Conservation (phyloP, 2,329 filamentous ascomycete genomes). For the Ustilaginoidea virens region DNA sequence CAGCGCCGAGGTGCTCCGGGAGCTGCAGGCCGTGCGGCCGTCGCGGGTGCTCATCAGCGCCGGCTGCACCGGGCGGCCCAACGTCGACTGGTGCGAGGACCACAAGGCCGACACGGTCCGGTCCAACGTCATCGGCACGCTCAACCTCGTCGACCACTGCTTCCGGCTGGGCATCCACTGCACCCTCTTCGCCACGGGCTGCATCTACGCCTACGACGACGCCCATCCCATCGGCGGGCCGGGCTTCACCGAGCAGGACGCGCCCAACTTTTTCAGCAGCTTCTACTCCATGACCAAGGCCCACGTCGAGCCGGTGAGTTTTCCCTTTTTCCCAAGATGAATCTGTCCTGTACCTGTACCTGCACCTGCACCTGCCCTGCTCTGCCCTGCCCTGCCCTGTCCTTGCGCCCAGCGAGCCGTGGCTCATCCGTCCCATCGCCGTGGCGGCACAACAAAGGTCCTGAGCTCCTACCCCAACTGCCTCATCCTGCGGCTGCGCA, state of each 20-base stretch:
- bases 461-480: slow-evolving; percentile 21
- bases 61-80: slow-evolving; percentile 50
- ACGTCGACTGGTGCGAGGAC: slow-evolving; percentile 59
- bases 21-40: not conserved
- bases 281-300: too few species aligned
- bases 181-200: slow-evolving; percentile 53
- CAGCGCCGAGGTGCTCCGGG: not conserved
- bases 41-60: slow-evolving; percentile 49
- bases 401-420: not conserved
- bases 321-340: too few species aligned
- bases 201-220: slow-evolving; percentile 50
- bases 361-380: too few species aligned
- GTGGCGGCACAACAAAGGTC: too few species aligned
- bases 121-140: slow-evolving; percentile 49
- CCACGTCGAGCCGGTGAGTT: too few species aligned
- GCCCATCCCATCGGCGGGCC: not conserved
- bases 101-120: slow-evolving; percentile 52
- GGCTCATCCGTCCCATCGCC: too few species aligned
- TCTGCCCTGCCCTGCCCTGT: too few species aligned
- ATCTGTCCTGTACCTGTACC: too few species aligned
- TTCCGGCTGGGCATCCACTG: slow-evolving; percentile 41
- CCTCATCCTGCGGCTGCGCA: slow-evolving; percentile 50
- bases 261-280: too few species aligned
- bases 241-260: not conserved
- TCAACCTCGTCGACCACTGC: slow-evolving; percentile 49